These are phyloP conservation scores for Psilocybe cyanescens DNA, from an alignment of 768 basidiomycete genomes.

Conservation along the genomic window DNA sequence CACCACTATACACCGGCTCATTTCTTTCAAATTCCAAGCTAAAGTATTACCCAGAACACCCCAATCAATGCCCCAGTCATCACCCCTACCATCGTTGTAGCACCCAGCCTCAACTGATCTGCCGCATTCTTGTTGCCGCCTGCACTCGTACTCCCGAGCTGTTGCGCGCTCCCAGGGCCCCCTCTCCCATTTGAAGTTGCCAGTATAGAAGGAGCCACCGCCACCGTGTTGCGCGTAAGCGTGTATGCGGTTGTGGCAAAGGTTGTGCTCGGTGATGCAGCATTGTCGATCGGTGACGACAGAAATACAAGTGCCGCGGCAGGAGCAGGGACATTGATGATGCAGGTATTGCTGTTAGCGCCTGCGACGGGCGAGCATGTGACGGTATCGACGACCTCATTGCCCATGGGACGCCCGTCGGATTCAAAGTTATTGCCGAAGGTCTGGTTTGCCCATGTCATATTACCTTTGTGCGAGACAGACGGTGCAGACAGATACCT, in stretches of 20 bases:
- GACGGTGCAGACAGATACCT: constrained; percentile 40
- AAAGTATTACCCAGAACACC: background rate
- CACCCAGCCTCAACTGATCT: background rate
- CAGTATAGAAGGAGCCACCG: constrained; percentile 54
- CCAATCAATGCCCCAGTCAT: background rate
- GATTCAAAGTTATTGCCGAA: constrained; percentile 61
- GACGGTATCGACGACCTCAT: constrained; percentile 52
- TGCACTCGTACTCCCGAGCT: constrained; percentile 40
- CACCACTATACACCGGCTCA: no score
- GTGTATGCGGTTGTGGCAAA: constrained; percentile 20
- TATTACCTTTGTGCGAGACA: constrained; percentile 55
- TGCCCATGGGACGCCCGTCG: constrained; percentile 65
- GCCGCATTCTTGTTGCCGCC: constrained; percentile 18
- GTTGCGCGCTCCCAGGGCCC: constrained; percentile 18
- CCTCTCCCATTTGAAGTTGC: constrained; percentile 65
- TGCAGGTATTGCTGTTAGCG: constrained; percentile 46
- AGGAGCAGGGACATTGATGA: constrained; percentile 67
- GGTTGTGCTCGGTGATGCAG: constrained; percentile 56
- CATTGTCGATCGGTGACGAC: constrained; percentile 40
- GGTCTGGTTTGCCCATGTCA: constrained; percentile 68
- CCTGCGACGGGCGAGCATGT: constrained; percentile 50
- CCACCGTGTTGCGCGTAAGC: constrained; percentile 43
- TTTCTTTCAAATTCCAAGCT: no score
- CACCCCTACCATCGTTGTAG: background rate
- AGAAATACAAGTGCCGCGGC: constrained; percentile 77